These are phyloP conservation scores for Yamadazyma atlantica DNA, from an alignment of 1,139 yeast species.

Conservation along the genomic window DNA sequence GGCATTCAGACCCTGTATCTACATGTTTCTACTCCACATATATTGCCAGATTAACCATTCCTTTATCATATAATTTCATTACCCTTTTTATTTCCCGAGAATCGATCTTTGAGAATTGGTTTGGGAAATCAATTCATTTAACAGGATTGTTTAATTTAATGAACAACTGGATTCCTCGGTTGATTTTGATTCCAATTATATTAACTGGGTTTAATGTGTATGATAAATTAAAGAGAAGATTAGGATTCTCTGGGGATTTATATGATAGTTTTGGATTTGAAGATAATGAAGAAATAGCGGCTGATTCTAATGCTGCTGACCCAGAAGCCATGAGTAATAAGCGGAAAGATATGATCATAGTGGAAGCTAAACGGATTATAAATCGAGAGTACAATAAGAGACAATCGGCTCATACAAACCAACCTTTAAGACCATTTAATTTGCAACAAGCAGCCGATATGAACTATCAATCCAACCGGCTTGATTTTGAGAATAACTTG, in stretches of 20 bases:
- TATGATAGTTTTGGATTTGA: conserved; percentile 59
- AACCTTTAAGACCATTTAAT: conserved; percentile 27
- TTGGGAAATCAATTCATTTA: conserved; percentile 72
- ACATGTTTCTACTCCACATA: conserved; percentile 78
- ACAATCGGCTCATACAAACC: conserved; percentile 14
- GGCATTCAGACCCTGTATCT: conserved; percentile 72
- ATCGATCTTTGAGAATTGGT: conserved; percentile 56
- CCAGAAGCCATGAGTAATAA: conserved; percentile 22
- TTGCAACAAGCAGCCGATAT: conserved; percentile 27
- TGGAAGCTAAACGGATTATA: conserved; percentile 44
- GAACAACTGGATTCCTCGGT: conserved; percentile 73
- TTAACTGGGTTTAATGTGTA: conserved; percentile 68
- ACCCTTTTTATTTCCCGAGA: conserved; percentile 56
- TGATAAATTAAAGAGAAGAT: conserved; percentile 54
- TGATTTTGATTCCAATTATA: conserved; percentile 65
- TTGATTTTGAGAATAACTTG: not conserved
- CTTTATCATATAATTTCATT: conserved; percentile 75
- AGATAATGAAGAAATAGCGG: conserved; percentile 20
- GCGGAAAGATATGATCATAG: conserved; percentile 38
- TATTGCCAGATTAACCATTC: conserved; percentile 79
- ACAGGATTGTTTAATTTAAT: conserved; percentile 73
- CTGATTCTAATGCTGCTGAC: conserved; percentile 5
- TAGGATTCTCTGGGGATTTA: conserved; percentile 48
- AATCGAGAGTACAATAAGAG: conserved; percentile 35
- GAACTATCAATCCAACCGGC: conserved; percentile 31